Conservation (phyloP, 116 monocot species). For the Cymodocea nodosa region DNA sequence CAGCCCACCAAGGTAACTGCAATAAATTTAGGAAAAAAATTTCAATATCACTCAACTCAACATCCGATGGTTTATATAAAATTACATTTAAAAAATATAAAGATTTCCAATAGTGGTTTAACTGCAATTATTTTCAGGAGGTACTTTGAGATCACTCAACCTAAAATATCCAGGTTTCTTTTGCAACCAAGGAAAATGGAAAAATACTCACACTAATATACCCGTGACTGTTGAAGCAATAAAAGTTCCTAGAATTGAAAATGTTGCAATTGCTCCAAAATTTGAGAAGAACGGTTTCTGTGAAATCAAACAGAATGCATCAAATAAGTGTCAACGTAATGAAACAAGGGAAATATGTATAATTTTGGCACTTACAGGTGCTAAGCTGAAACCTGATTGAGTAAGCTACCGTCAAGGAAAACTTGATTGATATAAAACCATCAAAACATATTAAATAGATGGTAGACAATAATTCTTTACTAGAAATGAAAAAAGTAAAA, state of each 20-base stretch:
- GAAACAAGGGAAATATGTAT: neutral
- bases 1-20: conserved; percentile 89
- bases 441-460: conserved; percentile 6
- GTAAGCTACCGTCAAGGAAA: conserved; percentile 59
- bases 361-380: conserved; percentile 61
- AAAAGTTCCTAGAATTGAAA: conserved; percentile 93
- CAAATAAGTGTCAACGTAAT: neutral
- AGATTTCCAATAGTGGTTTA: conserved; percentile 20
- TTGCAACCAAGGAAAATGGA: neutral
- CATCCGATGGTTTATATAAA: conserved; percentile 36
- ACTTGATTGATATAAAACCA: conserved; percentile 1
- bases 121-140: conserved; percentile 24
- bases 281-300: conserved; percentile 99
- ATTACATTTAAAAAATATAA: neutral
- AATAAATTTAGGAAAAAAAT: conserved; percentile 5
- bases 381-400: conserved; percentile 98
- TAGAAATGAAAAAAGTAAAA: conserved; percentile 8
- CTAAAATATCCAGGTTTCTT: neutral
- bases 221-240: conserved; percentile 87
- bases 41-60: neutral
- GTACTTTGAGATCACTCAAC: neutral
- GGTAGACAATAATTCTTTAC: neutral
- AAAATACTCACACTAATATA: conserved; percentile 69
- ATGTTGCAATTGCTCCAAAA: conserved; percentile 95
- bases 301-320: conserved; percentile 12